phyloP scores from a whole-genome alignment of 2,329 filamentous ascomycete species.

The Aspergillus sergii region DNA sequence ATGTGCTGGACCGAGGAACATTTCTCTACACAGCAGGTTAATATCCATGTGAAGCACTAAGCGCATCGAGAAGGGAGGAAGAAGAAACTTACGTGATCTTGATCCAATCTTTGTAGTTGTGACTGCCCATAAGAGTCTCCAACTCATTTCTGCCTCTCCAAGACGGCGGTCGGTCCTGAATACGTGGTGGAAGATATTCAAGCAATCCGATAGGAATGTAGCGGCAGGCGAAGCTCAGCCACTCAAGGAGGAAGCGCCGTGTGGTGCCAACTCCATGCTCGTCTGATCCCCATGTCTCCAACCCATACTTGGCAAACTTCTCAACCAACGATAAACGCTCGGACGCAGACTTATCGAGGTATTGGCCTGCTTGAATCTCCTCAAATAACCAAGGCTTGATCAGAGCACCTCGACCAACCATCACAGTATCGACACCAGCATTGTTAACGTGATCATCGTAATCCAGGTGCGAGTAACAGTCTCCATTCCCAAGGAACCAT shows the following conservation, averaged over 20 bases:
- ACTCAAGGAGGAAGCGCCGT: constrained; percentile 89
- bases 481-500: constrained; percentile 95
- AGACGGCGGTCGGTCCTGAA: constrained; percentile 86
- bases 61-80: constrained; percentile 11
- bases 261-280: constrained; percentile 92
- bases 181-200: constrained; percentile 81
- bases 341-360: constrained; percentile 88
- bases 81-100: constrained; percentile 78
- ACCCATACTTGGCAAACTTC: constrained; percentile 84
- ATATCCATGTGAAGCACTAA: constrained; percentile 12
- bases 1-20: constrained; percentile 92
- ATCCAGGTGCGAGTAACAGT: constrained; percentile 90
- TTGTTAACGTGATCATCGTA: constrained; percentile 78
- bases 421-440: constrained; percentile 84
- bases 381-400: constrained; percentile 99
- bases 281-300: constrained; percentile 94
- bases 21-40: constrained; percentile 66
- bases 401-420: constrained; percentile 93
- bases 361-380: constrained; percentile 88
- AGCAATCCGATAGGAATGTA: constrained; percentile 90
- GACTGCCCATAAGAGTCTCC: constrained; percentile 88
- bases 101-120: constrained; percentile 96
- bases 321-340: constrained; percentile 86
- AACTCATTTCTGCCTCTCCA: constrained; percentile 85
- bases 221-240: constrained; percentile 88